Evolutionary conservation across 106 monocot genomes (phyloP), one percentile per base, ranked within the genome.

Genomic region (Acorus gramineus): DNA sequence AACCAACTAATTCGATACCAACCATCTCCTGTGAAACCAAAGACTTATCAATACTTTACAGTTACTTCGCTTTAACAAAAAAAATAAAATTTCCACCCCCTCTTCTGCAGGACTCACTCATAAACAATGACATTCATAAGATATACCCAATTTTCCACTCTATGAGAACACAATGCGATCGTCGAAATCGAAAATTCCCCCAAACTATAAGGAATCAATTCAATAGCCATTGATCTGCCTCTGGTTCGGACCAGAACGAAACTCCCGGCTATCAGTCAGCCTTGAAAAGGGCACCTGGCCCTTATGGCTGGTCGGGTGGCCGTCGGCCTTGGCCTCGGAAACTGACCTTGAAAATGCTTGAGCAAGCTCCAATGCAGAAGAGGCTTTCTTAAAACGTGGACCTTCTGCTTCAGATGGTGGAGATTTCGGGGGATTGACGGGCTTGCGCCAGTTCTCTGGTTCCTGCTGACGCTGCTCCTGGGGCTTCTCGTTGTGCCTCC

Each of bases 181-280:
- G 28, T 28, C 28, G 28, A 28, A 28, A 28, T 28, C 28, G 28
- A 28, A 28, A 28, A 28, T 28, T 28, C 28, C 12, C 43, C 68
- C 11, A 13, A 11, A 56, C 2, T 4, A n/a, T 7, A 2, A 46
- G 56, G 10, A 46, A 55, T 61, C 11, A 13, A 50, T 3, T 90
- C 75, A 93, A 44, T 90, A 95, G 12, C 94, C 94, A 70, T 95
- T 95, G 46, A 90, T 90, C 48, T 78, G 81, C 48, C 82, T 74
- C 10, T 75, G 69, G 13, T 64, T 43, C 0, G 76, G 49, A 3
- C 80, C 79, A 0, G 89, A 70, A 52, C 82, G 69, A 10, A 86
- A 42, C 57, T 81, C 89, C 60, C 83, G 54, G 46, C 68, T 73
- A 11, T 72, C 92, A 3, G 83, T 76, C 55, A 95, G 73, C 55